A percentile compares a stretch with the other conserved stretches of the same genome.
phyloP scores from a whole-genome alignment of 768 basidiomycete species.

The Naganishia kalamii region DNA sequence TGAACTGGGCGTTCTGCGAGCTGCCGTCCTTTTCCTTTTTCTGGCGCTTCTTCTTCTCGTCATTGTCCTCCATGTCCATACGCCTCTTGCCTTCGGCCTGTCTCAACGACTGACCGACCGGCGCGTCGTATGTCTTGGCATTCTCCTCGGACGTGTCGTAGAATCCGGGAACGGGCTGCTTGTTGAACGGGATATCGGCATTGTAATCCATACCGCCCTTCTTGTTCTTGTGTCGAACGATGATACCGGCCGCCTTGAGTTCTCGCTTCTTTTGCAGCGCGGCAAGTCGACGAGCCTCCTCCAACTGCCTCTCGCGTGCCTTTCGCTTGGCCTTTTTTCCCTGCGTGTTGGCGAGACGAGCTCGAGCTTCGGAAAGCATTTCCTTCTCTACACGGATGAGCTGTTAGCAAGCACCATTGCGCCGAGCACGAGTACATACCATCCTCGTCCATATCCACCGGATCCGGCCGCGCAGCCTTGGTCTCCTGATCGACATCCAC shows the following conservation, averaged over 20 bases:
- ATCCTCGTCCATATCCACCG: conserved; percentile 99
- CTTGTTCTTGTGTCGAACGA: conserved; percentile 92
- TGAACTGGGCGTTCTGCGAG: conserved; percentile 70
- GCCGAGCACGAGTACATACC: conserved; percentile 52
- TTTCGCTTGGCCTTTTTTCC: conserved; percentile 99
- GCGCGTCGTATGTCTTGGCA: conserved; percentile 74
- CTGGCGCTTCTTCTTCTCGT: conserved; percentile 82
- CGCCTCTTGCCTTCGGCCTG: conserved; percentile 94
- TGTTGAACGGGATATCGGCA: conserved; percentile 96
- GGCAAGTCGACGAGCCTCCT: conserved; percentile 88
- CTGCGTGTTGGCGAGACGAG: conserved; percentile 95
- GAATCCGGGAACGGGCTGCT: conserved; percentile 89
- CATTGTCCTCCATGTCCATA: conserved; percentile 78
- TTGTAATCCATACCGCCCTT: conserved; percentile 97
- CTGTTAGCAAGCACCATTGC: neutral
- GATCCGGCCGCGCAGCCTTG: conserved; percentile 94
- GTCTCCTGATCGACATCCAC: conserved; percentile 99
- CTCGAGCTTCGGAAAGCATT: conserved; percentile 97
- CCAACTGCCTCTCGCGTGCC: conserved; percentile 90
- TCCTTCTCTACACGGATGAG: conserved; percentile 69
- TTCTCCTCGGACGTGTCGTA: conserved; percentile 95
- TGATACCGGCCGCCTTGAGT: conserved; percentile 94
- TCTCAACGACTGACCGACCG: conserved; percentile 78
- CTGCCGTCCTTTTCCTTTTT: conserved; percentile 68
- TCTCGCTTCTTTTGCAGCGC: conserved; percentile 97